A percentile compares a stretch with the other conserved stretches of the same genome.
Conservation (phyloP, 140 eudicot species). For the Cichorium intybus region DNA sequence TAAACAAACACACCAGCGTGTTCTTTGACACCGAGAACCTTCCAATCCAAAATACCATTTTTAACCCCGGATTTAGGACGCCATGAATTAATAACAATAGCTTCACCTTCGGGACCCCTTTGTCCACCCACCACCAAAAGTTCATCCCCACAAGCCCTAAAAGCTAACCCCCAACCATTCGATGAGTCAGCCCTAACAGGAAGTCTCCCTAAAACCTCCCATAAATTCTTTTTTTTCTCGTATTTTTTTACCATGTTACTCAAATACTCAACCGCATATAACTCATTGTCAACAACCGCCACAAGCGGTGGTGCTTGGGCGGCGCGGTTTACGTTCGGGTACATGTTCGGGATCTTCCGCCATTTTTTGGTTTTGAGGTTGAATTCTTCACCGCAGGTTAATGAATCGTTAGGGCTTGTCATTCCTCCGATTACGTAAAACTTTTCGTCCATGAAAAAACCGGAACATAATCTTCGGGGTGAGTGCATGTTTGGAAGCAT, state of each 20-base stretch:
- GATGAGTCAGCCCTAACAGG: slow-evolving; percentile 66
- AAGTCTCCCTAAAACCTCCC: slow-evolving; percentile 64
- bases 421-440: slow-evolving; percentile 82
- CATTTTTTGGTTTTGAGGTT: slow-evolving; percentile 50
- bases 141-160: slow-evolving; percentile 55
- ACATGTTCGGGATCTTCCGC: slow-evolving; percentile 62
- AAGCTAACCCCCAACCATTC: slow-evolving; percentile 86
- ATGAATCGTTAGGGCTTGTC: slow-evolving; percentile 44
- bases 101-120: slow-evolving; percentile 66
- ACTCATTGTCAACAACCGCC: slow-evolving; percentile 64
- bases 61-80: slow-evolving; percentile 46
- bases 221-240: slow-evolving; percentile 48
- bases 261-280: slow-evolving; percentile 59
- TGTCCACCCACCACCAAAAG: slow-evolving; percentile 77
- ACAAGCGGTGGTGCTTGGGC: slow-evolving; percentile 84
- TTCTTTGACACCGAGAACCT: slow-evolving; percentile 62
- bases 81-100: slow-evolving; percentile 70
- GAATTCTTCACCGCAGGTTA: slow-evolving; percentile 73
- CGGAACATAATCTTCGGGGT: slow-evolving; percentile 60
- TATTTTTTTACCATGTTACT: slow-evolving; percentile 55
- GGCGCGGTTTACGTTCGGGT: slow-evolving; percentile 54
- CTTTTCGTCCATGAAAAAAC: slow-evolving; percentile 69
- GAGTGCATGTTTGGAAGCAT: slow-evolving; percentile 58
- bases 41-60: slow-evolving; percentile 54
- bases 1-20: slow-evolving; percentile 75